Evolutionary conservation across 345 rosid species (phyloP), one percentile per base, ranked within the genome.

Genomic region (Eucalyptus fibrosa): DNA sequence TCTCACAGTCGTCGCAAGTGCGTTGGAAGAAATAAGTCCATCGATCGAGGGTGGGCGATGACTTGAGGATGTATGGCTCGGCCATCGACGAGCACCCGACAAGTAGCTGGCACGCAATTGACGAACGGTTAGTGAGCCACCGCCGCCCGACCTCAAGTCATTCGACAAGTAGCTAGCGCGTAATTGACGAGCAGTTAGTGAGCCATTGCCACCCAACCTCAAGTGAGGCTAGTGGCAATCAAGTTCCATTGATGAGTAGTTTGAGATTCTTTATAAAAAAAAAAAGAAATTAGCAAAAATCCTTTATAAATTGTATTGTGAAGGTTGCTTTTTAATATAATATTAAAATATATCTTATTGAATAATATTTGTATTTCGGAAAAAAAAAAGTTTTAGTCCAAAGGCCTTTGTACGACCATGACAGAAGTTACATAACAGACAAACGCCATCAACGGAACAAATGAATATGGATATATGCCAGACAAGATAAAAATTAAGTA

Each of bases 91-190:
- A 2, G 30, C 30, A 4, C 5, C 10, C 12, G 62, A 9, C 30
- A 10, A 23, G 62, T 24, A 56, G 28, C 0, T 56, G 28, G 30
- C 30, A 0, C 3, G 12, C 28, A 24, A 56, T 56, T 56, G 62
- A 56, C 6, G 2, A 56, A 1, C 13, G 7, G 13, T 56, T 56
- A 9, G 30, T 23, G 30, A 56, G 1, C 12, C 12, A 8, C 0
- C 0, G 11, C 2, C 11, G 21, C 26, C 60, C 11, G 4, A 55
- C 11, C 59, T 53, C 9, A 53, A 53, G 9, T 19, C 28, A 9
- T 5, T 23, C 0, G 60, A 21, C 12, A 10, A 56, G 30, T 24
- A 56, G 12, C 1, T 56, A 1, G 28, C 30, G 1, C 0, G 28
- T 1, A 24, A 55, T 55, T 55, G 28, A 55, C 0, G 1, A 55